Evolutionary conservation across 1,139 yeast genomes (phyloP).

Genomic region (Hyphopichia khmerensis): DNA sequence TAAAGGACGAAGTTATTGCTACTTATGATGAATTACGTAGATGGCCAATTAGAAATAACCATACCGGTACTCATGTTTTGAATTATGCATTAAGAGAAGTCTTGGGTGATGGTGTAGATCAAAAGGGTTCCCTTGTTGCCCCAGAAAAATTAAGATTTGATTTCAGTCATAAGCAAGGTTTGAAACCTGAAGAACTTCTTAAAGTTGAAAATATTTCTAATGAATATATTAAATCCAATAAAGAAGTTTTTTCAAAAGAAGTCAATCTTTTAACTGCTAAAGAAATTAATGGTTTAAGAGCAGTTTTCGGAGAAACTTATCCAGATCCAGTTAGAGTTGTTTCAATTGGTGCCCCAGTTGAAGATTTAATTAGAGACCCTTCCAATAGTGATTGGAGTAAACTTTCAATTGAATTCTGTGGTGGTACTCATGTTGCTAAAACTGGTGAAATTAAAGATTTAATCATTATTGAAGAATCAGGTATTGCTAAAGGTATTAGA

Average conservation of each 20-base stretch:
- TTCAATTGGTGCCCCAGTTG: conserved; percentile 89
- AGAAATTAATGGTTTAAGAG: conserved; percentile 82
- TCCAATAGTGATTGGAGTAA: conserved; percentile 68
- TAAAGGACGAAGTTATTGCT: conserved; percentile 74
- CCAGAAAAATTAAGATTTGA: conserved; percentile 95
- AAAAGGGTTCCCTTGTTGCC: conserved; percentile 95
- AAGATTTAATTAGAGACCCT: conserved; percentile 73
- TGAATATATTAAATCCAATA: conserved; percentile 67
- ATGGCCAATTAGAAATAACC: conserved; percentile 96
- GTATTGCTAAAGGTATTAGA: conserved; percentile 98
- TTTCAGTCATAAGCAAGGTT: conserved; percentile 86
- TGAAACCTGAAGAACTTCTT: conserved; percentile 66
- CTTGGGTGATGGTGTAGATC: conserved; percentile 86
- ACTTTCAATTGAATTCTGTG: conserved; percentile 92
- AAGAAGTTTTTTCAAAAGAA: conserved; percentile 76
- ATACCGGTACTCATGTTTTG: conserved; percentile 95
- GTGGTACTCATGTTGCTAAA: conserved; percentile 95
- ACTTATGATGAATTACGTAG: conserved; percentile 92
- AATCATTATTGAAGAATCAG: conserved; percentile 88
- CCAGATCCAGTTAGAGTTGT: conserved; percentile 99
- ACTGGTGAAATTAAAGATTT: conserved; percentile 93
- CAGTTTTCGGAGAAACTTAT: conserved; percentile 97
- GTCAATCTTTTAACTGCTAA: conserved; percentile 74
- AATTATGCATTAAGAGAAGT: conserved; percentile 86
- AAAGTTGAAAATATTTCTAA: conserved; percentile 76